These are phyloP conservation scores for Colletotrichum sublineola DNA, from an alignment of 2,329 filamentous ascomycete genomes.

Conservation along the genomic window DNA sequence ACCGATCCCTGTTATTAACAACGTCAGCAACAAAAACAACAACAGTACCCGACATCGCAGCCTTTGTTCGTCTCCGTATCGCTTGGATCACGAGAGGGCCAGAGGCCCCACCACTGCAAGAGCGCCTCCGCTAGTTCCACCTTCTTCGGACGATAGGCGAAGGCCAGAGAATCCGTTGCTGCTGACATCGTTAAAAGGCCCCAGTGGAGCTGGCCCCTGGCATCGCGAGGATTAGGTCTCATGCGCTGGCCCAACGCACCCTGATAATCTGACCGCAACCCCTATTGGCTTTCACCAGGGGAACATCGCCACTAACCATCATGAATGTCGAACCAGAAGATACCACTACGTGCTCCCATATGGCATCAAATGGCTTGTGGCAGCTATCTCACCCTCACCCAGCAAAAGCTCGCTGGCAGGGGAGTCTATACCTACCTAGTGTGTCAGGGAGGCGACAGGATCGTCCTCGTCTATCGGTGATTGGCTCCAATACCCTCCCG, in stretches of 20 bases:
- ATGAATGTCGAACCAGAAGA: conserved; percentile 5
- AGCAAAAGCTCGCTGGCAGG: conserved; percentile 7
- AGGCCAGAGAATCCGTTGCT: conserved; percentile 9
- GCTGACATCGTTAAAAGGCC: background rate
- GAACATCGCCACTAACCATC: conserved; percentile 25
- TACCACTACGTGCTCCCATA: background rate
- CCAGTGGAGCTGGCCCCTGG: conserved; percentile 2
- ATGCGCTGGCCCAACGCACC: conserved; percentile 19
- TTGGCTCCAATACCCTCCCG: conserved; percentile 24
- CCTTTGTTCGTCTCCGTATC: conserved; percentile 10
- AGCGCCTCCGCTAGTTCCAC: conserved; percentile 35
- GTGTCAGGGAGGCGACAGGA: conserved; percentile 8
- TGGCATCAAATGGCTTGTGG: background rate
- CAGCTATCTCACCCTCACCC: conserved; percentile 1
- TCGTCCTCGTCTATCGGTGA: conserved; percentile 24
- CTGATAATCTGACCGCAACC: conserved; percentile 21
- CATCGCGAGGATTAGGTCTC: conserved; percentile 12
- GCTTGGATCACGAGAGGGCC: conserved; percentile 25
- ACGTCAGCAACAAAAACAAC: background rate
- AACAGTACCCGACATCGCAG: conserved; percentile 19
- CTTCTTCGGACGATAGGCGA: conserved; percentile 34
- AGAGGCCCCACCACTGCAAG: conserved; percentile 16
- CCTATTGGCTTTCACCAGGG: conserved; percentile 23
- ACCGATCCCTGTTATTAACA: background rate
- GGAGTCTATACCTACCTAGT: conserved; percentile 8